These are phyloP conservation scores for Chenopodium quinoa DNA, from an alignment of 148 eudicot genomes.

Conservation along the genomic window DNA sequence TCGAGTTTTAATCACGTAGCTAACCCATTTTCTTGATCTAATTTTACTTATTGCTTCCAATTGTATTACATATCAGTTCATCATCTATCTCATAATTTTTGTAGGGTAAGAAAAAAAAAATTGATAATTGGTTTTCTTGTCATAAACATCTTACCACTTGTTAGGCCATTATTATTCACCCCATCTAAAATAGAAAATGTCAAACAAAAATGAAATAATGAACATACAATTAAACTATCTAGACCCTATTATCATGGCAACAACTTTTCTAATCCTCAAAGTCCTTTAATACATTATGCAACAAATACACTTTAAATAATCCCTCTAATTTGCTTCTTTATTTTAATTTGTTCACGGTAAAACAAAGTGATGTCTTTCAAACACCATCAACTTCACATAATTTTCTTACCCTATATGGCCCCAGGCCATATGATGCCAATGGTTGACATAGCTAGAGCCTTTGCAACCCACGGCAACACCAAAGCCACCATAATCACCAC, in stretches of 20 bases:
- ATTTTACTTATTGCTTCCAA: no score
- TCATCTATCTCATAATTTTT: no score
- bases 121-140: no score
- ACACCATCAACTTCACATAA: conserved; percentile 27
- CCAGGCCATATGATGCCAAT: conserved; percentile 68
- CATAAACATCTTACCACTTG: neutral
- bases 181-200: neutral
- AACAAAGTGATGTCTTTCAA: neutral
- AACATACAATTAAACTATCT: neutral
- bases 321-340: no score
- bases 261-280: neutral
- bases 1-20: no score
- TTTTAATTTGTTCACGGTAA: no score
- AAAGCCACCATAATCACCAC: conserved; percentile 53
- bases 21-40: no score
- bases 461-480: conserved; percentile 34
- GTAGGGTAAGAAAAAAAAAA: no score
- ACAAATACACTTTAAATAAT: neutral
- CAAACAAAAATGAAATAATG: neutral
- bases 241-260: neutral
- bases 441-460: conserved; percentile 47
- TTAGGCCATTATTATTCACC: neutral
- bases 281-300: neutral
- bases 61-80: no score
- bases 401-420: conserved; percentile 56